Evolutionary conservation across 768 basidiomycete genomes (phyloP), one percentile per base, ranked within the genome.

Genomic region (Rhizopogon vulgaris): DNA sequence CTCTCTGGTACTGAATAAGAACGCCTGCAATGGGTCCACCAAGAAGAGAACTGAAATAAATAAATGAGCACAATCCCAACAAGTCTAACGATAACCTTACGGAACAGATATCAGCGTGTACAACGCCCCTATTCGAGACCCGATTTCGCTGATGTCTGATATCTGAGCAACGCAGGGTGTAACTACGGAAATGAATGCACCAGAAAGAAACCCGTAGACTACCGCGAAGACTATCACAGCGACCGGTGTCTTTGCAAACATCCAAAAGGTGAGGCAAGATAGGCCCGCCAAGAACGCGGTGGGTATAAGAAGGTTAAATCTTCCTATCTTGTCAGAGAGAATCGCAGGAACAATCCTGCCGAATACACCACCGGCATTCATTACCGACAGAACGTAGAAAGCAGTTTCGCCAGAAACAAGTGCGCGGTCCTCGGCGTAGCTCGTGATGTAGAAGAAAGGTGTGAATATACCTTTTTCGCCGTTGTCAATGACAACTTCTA

Each of bases 121-220:
- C 38, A 87, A 60, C 53, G 80, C 68, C 17, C 86, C 86, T 39
- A 87, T 79, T 41, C 83, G 73, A 22, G 74, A 73, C 3, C 86
- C 86, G 43, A 85, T 78, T 59, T 79, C 76, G 7, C 70, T 59
- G 18, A 77, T 67, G 37, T 84, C 74, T 32, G 83, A 83, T 48
- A 87, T 83, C 58, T 83, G 80, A 18, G 76, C 82, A 22, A 88
- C 75, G 58, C 84, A 86, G 0, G 85, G 84, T 10, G 78, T 82
- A 55, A 87, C 66, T 38, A 87, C 74, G 36, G 83, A 79, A 42
- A 85, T 80, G 66, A 87, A 82, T 9, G 83, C 81, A 4, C 86
- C 85, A 0, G 80, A 83, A 46, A 78, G 72, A 69, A 87, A 77
- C 0, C 86, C 86, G 58, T 82, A 88, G 0, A 76, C 38, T 1